phyloP scores from a whole-genome alignment of 225 moss, liverwort and hornwort genomes.

The Physcomitrium patens region DNA sequence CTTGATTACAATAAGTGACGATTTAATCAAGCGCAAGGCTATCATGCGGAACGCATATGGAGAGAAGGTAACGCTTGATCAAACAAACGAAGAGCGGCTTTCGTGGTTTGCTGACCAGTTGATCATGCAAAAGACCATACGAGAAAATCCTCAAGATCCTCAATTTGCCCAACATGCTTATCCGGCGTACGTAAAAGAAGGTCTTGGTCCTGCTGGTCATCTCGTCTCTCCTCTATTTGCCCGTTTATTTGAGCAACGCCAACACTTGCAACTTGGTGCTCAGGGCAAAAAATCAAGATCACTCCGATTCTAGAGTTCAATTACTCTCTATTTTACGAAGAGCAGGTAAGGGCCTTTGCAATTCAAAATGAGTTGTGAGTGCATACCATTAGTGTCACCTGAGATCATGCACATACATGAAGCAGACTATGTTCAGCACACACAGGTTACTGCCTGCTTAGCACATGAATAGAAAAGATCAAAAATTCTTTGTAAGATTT shows the following conservation, averaged over 20 bases:
- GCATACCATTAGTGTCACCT: neutral
- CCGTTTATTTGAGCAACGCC: constrained; percentile 44
- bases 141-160: constrained; percentile 37
- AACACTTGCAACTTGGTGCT: constrained; percentile 29
- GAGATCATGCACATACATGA: too few relatives aligned
- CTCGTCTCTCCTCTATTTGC: constrained; percentile 53
- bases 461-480: too few relatives aligned
- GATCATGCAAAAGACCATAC: constrained; percentile 61
- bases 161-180: constrained; percentile 29
- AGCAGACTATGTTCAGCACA: too few relatives aligned
- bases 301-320: constrained; percentile 36
- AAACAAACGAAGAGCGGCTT: constrained; percentile 67
- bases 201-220: constrained; percentile 42
- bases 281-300: constrained; percentile 40
- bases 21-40: constrained; percentile 57
- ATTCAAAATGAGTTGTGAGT: constrained; percentile 1
- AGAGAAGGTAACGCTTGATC: constrained; percentile 64
- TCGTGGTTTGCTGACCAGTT: constrained; percentile 92
- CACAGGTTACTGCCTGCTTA: too few relatives aligned
- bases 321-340: neutral
- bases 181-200: constrained; percentile 39
- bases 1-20: constrained; percentile 63
- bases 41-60: constrained; percentile 72
- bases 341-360: neutral
- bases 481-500: too few relatives aligned